A percentile compares a stretch with the other conserved stretches of the same genome.
These are phyloP conservation scores for Coix lacrymajobi DNA, from an alignment of 176 grass and related monocot genomes.

Conservation along the genomic window DNA sequence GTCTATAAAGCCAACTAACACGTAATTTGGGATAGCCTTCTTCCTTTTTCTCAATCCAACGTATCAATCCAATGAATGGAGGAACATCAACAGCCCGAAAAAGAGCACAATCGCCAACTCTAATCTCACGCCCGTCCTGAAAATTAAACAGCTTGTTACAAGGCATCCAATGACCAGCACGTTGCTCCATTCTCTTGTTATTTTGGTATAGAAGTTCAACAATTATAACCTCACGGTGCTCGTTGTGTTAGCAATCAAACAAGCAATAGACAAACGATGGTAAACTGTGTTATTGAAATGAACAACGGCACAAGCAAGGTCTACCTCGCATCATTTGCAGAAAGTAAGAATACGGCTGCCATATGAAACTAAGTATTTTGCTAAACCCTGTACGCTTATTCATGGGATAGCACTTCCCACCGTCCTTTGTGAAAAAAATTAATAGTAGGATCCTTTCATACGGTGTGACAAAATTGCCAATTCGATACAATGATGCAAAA, in stretches of 20 bases:
- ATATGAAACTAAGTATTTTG: not conserved
- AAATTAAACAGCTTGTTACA: conserved; percentile 13
- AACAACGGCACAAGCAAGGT: not conserved
- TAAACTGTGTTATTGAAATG: not conserved
- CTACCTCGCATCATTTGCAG: not conserved
- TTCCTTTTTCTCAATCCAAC: conserved; percentile 44
- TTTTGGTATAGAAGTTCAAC: not conserved
- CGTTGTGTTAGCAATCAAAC: conserved; percentile 1
- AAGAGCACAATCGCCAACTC: conserved; percentile 76
- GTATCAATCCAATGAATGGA: conserved; percentile 87
- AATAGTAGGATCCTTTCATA: not conserved
- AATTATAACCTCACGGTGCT: not conserved
- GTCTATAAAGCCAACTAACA: conserved; percentile 84
- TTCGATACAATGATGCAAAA: not conserved
- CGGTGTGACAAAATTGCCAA: not conserved
- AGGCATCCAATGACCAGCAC: not conserved
- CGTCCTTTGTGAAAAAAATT: not conserved
- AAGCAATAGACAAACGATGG: not conserved
- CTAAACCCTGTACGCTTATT: not conserved
- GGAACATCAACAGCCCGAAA: conserved; percentile 65
- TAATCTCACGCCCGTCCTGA: conserved; percentile 78
- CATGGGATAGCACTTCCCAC: not conserved
- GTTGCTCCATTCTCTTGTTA: not conserved
- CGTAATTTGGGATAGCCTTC: conserved; percentile 59
- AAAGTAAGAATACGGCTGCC: not conserved